Evolutionary conservation across 139 green algal species (phyloP).

Genomic region (Chlamydomonas urium): DNA sequence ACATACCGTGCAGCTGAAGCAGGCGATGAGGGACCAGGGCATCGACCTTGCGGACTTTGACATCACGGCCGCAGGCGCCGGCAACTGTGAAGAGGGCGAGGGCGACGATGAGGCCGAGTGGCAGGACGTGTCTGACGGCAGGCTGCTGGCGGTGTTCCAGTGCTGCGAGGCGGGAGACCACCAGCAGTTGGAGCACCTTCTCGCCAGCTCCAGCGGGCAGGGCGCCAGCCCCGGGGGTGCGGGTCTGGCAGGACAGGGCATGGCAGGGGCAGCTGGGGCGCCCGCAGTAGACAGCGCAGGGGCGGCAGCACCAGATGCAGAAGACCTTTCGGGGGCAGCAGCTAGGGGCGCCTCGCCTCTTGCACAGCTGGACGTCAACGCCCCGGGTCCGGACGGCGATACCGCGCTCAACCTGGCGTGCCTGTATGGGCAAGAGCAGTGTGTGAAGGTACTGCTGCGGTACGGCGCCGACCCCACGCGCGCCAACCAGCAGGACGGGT

Average conservation of each 20-base stretch:
- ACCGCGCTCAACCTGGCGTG: slow-evolving; percentile 45
- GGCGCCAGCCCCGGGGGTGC: too few relatives aligned
- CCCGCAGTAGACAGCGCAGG: too few relatives aligned
- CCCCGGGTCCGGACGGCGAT: slow-evolving; percentile 48
- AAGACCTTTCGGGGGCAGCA: too few relatives aligned
- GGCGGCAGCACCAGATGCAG: too few relatives aligned
- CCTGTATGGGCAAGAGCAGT: slow-evolving; percentile 41
- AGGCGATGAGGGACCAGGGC: background rate
- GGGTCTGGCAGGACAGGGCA: too few relatives aligned
- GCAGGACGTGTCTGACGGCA: background rate
- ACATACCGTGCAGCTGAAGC: background rate
- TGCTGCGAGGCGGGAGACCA: background rate
- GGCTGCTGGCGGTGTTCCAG: background rate
- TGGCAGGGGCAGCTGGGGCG: too few relatives aligned
- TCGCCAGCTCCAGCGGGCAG: too few relatives aligned
- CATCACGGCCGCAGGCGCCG: too few relatives aligned
- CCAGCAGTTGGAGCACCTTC: background rate
- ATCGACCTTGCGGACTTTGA: background rate
- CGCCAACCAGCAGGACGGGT: slow-evolving; percentile 42
- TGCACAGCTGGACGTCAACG: slow-evolving; percentile 12
- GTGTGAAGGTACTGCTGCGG: slow-evolving; percentile 34
- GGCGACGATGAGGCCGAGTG: background rate
- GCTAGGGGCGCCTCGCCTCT: too few relatives aligned
- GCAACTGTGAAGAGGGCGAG: background rate
- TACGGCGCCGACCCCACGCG: slow-evolving; percentile 23